These are phyloP conservation scores for Trametes versicolor DNA, from an alignment of 1,284 basidiomycete genomes.

Conservation along the genomic window DNA sequence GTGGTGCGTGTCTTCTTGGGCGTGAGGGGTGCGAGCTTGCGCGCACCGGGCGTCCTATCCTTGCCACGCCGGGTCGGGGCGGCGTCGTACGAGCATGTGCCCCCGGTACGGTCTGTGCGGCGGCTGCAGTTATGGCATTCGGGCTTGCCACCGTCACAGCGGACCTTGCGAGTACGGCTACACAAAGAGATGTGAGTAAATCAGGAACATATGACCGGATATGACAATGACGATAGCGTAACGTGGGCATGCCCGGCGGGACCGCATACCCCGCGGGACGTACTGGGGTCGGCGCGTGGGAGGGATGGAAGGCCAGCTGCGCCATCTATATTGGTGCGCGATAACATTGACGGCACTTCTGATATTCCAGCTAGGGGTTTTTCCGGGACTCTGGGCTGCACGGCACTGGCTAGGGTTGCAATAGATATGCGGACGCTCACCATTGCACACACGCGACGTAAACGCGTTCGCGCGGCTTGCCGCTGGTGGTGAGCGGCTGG, in stretches of 20 bases:
- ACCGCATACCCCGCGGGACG: neutral
- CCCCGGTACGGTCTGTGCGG: conserved; percentile 40
- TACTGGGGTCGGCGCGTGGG: neutral
- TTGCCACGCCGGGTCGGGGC: conserved; percentile 79
- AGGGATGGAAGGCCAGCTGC: neutral
- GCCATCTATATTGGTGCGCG: conserved; percentile 5
- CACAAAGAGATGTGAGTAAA: neutral
- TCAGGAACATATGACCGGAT: neutral
- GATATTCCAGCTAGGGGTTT: neutral
- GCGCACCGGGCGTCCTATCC: conserved; percentile 77
- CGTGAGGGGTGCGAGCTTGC: conserved; percentile 54
- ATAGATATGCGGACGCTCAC: conserved; percentile 7
- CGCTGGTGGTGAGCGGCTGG: conserved; percentile 27
- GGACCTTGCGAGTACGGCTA: conserved; percentile 80
- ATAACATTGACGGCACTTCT: neutral
- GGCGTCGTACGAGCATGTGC: conserved; percentile 61
- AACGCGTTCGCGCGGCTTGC: conserved; percentile 30
- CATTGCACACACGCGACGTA: conserved; percentile 28
- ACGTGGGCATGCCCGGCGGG: neutral
- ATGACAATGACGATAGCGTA: neutral
- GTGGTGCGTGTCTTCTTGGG: conserved; percentile 32
- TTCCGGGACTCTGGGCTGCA: neutral
- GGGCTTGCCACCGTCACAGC: conserved; percentile 82
- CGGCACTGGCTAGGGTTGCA: neutral
- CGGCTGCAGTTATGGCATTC: conserved; percentile 74